Conservation (phyloP, 768 basidiomycete species). For the Boletus speciosus region DNA sequence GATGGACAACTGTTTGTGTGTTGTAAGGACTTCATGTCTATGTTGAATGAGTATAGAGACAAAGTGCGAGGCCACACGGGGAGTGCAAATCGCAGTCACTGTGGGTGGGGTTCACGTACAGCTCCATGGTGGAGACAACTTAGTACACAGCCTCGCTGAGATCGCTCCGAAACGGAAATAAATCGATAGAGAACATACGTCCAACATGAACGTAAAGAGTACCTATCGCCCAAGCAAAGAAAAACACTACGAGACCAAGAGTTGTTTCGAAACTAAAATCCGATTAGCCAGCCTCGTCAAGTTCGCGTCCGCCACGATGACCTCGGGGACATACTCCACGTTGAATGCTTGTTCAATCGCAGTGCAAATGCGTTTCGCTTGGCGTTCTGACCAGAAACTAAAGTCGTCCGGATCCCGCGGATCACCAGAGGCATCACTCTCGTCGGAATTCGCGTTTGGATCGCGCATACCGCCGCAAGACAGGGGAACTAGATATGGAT, state of each 20-base stretch:
- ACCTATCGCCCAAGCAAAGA: background rate
- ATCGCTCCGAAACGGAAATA: too few species aligned
- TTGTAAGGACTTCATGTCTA: too few species aligned
- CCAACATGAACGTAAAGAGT: background rate
- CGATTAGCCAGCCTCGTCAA: slow-evolving; percentile 78
- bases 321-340: slow-evolving; percentile 86
- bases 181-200: too few species aligned
- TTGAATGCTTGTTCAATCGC: slow-evolving; percentile 79
- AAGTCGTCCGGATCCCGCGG: slow-evolving; percentile 86
- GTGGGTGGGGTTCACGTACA: too few species aligned
- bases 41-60: too few species aligned
- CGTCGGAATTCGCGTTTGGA: slow-evolving; percentile 7
- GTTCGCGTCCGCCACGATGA: slow-evolving; percentile 93
- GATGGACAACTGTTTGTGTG: too few species aligned
- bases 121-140: too few species aligned
- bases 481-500: slow-evolving; percentile 74
- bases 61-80: too few species aligned
- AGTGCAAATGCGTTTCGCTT: slow-evolving; percentile 84
- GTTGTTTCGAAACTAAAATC: slow-evolving; percentile 73
- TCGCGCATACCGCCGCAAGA: slow-evolving; percentile 49
- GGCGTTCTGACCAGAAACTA: slow-evolving; percentile 84
- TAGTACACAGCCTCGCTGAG: too few species aligned
- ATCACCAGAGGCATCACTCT: slow-evolving; percentile 25
- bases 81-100: too few species aligned
- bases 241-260: slow-evolving; percentile 34